These are phyloP conservation scores for Trichoderma koningiopsis DNA, from an alignment of 2,329 filamentous ascomycete genomes.

Conservation along the genomic window DNA sequence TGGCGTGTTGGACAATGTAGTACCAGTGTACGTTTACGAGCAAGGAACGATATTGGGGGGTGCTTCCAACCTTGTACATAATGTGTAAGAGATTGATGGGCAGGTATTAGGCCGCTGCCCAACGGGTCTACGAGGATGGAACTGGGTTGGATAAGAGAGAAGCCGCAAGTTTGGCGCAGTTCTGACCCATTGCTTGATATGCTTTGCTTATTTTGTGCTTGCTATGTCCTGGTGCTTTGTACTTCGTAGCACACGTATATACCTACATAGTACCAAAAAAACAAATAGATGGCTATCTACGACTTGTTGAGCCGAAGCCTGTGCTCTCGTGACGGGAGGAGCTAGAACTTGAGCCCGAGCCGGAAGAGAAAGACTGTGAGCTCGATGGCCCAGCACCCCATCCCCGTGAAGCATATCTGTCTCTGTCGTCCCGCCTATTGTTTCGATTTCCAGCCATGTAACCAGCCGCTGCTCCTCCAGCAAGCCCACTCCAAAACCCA, in stretches of 20 bases:
- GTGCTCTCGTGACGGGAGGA: conserved; percentile 65
- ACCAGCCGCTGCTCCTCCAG: conserved; percentile 67
- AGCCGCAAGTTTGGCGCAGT: conserved; percentile 17
- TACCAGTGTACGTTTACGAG: conserved; percentile 31
- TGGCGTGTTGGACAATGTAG: conserved; percentile 32
- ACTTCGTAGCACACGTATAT: not conserved
- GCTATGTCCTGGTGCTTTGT: not conserved
- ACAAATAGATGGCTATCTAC: conserved; percentile 45
- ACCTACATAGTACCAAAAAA: not conserved
- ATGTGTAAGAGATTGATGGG: conserved; percentile 26
- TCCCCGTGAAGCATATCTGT: conserved; percentile 39
- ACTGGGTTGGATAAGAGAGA: conserved; percentile 29
- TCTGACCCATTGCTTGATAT: conserved; percentile 1
- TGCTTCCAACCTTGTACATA: conserved; percentile 31
- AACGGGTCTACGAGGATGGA: conserved; percentile 19
- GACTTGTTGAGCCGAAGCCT: conserved; percentile 70
- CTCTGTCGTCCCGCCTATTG: conserved; percentile 34
- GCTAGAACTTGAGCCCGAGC: conserved; percentile 35
- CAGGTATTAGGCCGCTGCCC: not conserved
- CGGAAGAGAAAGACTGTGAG: conserved; percentile 33
- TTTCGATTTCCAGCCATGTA: conserved; percentile 54
- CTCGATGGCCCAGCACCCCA: conserved; percentile 29
- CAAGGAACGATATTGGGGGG: conserved; percentile 19
- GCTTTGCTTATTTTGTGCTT: not conserved
- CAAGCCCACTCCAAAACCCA: conserved; percentile 74